These are phyloP conservation scores for Pleurotus ostreatus DNA, from an alignment of 768 basidiomycete species.

Conservation along the genomic window DNA sequence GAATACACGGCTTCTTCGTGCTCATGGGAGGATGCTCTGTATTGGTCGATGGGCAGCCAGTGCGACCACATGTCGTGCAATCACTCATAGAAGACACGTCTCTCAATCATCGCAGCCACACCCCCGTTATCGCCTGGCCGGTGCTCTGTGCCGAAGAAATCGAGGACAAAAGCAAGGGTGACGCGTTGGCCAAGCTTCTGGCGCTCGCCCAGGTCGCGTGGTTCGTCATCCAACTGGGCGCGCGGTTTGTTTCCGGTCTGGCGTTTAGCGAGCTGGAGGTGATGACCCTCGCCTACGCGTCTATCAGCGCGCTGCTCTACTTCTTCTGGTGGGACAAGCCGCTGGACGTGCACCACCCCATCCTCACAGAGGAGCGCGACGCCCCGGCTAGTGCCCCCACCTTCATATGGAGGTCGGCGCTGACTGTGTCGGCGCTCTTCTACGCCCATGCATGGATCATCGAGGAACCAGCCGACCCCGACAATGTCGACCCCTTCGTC, in stretches of 20 bases:
- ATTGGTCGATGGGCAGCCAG: background rate
- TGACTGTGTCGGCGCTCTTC: background rate
- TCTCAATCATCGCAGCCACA: background rate
- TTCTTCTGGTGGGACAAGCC: slow-evolving; percentile 37
- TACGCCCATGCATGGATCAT: background rate
- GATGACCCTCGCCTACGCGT: slow-evolving; percentile 27
- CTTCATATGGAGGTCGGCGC: background rate
- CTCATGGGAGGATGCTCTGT: slow-evolving; percentile 8
- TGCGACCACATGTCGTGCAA: background rate
- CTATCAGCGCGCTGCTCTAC: slow-evolving; percentile 26
- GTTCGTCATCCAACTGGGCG: slow-evolving; percentile 28
- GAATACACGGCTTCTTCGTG: slow-evolving; percentile 8
- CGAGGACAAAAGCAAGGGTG: slow-evolving; percentile 25
- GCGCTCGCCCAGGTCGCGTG: slow-evolving; percentile 28
- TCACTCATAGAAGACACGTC: background rate
- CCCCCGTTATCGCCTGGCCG: background rate
- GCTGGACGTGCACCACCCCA: slow-evolving; percentile 22
- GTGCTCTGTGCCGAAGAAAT: slow-evolving; percentile 13
- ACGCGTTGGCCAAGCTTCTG: slow-evolving; percentile 27
- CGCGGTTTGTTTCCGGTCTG: slow-evolving; percentile 19
- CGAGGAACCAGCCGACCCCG: background rate
- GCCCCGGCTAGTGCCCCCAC: background rate
- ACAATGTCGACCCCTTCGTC: background rate
- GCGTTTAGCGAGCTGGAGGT: slow-evolving; percentile 31
- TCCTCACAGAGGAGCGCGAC: slow-evolving; percentile 8